Conservation (phyloP, 495 filamentous ascomycete genomes). For the Penicillium mononematosum region DNA sequence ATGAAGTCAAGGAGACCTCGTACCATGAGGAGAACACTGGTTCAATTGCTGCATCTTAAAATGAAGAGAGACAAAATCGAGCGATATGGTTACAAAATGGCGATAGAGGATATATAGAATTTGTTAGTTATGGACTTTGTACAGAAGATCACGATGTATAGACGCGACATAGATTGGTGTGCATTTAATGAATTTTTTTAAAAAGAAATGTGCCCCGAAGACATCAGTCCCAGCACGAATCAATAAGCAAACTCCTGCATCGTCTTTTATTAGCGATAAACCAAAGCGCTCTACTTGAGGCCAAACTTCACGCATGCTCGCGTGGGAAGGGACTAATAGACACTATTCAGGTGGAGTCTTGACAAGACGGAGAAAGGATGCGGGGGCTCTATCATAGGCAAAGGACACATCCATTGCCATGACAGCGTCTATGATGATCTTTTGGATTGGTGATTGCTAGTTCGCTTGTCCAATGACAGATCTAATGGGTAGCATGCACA, state of each 20-base stretch:
- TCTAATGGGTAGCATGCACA: neutral
- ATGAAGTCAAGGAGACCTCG: conserved; percentile 31
- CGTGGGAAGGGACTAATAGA: conserved; percentile 15
- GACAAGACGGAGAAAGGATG: conserved; percentile 22
- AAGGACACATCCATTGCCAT: conserved; percentile 19
- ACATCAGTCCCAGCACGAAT: neutral
- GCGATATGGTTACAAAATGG: neutral
- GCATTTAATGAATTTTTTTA: neutral
- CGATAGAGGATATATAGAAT: neutral
- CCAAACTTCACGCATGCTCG: conserved; percentile 40
- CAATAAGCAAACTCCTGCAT: conserved; percentile 3
- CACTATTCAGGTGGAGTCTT: conserved; percentile 23
- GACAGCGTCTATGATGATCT: neutral
- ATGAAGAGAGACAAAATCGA: neutral
- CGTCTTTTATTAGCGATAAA: conserved; percentile 13
- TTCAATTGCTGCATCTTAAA: neutral
- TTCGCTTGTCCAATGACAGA: neutral
- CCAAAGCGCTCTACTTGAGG: conserved; percentile 37
- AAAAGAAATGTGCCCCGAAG: neutral
- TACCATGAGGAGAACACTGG: conserved; percentile 24
- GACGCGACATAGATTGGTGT: neutral
- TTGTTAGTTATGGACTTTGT: neutral
- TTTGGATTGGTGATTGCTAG: neutral
- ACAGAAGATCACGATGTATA: conserved; percentile 3
- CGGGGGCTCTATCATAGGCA: conserved; percentile 18